These are phyloP conservation scores for Rhodotorula graminis DNA, from an alignment of 768 basidiomycete species.

Conservation along the genomic window DNA sequence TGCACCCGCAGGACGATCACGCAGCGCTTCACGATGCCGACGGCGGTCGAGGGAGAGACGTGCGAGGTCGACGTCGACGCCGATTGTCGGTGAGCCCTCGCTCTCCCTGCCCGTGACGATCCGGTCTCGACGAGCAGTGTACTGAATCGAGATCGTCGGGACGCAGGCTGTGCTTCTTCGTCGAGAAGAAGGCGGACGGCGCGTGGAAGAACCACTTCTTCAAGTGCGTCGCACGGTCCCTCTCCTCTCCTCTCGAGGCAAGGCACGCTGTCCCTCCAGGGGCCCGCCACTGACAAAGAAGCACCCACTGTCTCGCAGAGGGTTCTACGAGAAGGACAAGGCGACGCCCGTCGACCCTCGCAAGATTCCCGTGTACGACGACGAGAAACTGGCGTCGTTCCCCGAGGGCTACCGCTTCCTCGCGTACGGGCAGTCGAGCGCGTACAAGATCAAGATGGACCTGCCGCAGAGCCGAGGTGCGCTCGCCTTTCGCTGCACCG, in stretches of 20 bases:
- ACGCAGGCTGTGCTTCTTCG: conserved; percentile 42
- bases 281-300: no score
- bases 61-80: conserved; percentile 44
- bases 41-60: conserved; percentile 29
- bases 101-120: neutral
- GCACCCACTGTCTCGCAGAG: neutral
- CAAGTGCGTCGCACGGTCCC: conserved; percentile 27
- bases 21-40: conserved; percentile 42
- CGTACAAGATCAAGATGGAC: conserved; percentile 38
- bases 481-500: neutral
- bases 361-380: conserved; percentile 38
- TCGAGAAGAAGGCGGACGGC: conserved; percentile 38
- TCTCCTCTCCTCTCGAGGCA: no score
- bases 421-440: conserved; percentile 39
- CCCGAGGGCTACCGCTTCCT: conserved; percentile 42
- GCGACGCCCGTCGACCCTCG: conserved; percentile 40
- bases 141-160: neutral
- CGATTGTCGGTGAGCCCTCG: conserved; percentile 34
- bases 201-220: conserved; percentile 42
- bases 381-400: conserved; percentile 39
- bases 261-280: no score
- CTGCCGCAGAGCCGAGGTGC: conserved; percentile 26
- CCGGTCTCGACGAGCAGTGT: neutral
- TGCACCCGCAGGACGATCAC: conserved; percentile 40
- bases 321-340: conserved; percentile 34